Evolutionary conservation across 2,329 filamentous ascomycete species (phyloP).

Genomic region (Scedosporium boydii): DNA sequence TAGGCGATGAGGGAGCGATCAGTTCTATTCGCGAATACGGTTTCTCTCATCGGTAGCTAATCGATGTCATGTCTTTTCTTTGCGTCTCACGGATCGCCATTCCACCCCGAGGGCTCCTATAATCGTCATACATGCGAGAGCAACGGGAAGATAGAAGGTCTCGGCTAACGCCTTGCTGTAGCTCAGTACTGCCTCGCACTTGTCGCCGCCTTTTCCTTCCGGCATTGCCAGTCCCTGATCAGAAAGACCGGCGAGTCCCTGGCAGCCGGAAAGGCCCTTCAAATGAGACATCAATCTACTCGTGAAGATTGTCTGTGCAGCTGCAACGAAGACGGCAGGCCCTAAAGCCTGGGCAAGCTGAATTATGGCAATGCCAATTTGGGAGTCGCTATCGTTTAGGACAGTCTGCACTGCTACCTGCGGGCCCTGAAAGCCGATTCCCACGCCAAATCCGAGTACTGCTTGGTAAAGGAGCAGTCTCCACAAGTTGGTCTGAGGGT

Average conservation of each 20-base stretch:
- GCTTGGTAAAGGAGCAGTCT: constrained; percentile 16
- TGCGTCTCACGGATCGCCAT: not conserved
- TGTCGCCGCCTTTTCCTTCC: not conserved
- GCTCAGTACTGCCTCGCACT: not conserved
- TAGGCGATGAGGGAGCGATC: too few species aligned
- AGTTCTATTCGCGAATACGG: too few species aligned
- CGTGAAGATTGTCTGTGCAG: constrained; percentile 7
- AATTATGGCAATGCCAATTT: constrained; percentile 8
- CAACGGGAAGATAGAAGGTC: not conserved
- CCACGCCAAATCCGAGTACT: constrained; percentile 15
- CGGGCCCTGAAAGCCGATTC: constrained; percentile 16
- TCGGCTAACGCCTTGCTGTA: not conserved
- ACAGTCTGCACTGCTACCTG: constrained; percentile 16
- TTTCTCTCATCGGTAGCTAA: too few species aligned
- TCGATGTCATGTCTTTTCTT: too few species aligned
- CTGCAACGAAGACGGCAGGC: constrained; percentile 8
- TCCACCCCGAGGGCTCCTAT: not conserved
- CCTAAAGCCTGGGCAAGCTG: constrained; percentile 9
- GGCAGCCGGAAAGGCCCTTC: not conserved
- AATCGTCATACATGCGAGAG: not conserved
- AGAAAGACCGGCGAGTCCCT: not conserved
- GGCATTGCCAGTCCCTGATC: not conserved
- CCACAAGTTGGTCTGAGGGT: constrained; percentile 16
- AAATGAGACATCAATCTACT: constrained; percentile 2
- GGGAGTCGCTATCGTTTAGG: constrained; percentile 8